phyloP scores from a whole-genome alignment of 2,329 filamentous ascomycete species.

The Fusarium ambrosium region DNA sequence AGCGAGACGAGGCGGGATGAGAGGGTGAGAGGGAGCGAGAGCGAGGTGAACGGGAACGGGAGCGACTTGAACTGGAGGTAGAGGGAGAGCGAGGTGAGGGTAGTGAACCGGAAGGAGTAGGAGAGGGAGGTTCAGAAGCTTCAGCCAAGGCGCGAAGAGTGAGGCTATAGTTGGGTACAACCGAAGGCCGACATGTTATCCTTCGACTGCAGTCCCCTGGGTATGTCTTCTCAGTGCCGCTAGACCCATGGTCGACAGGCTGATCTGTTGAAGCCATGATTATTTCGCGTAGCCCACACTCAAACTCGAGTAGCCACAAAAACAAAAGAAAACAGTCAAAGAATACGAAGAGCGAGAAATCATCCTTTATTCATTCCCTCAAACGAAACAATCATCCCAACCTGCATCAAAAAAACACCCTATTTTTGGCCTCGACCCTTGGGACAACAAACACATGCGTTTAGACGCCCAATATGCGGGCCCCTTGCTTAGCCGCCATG shows the following conservation, averaged over 20 bases:
- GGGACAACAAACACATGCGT: background rate
- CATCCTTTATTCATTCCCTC: background rate
- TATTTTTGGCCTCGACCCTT: background rate
- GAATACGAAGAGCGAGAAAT: background rate
- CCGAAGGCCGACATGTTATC: background rate
- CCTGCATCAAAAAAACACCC: background rate
- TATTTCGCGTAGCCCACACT: background rate
- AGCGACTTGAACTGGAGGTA: background rate
- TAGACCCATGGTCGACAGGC: background rate
- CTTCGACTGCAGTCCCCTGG: background rate
- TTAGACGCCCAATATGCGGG: constrained; percentile 2
- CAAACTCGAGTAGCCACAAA: background rate
- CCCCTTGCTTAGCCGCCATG: background rate
- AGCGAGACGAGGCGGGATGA: background rate
- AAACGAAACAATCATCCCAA: background rate
- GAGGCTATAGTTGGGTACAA: background rate
- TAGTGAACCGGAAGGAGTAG: background rate
- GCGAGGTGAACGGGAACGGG: background rate
- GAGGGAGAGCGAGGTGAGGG: background rate
- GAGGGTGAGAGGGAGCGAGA: background rate
- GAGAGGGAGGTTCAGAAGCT: background rate
- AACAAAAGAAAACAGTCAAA: background rate
- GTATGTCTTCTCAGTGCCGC: background rate
- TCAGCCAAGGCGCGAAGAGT: background rate
- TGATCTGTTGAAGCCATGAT: background rate